Evolutionary conservation across 495 filamentous ascomycete genomes (phyloP), one percentile per base, ranked within the genome.

Genomic region (Lichina pygmaea): DNA sequence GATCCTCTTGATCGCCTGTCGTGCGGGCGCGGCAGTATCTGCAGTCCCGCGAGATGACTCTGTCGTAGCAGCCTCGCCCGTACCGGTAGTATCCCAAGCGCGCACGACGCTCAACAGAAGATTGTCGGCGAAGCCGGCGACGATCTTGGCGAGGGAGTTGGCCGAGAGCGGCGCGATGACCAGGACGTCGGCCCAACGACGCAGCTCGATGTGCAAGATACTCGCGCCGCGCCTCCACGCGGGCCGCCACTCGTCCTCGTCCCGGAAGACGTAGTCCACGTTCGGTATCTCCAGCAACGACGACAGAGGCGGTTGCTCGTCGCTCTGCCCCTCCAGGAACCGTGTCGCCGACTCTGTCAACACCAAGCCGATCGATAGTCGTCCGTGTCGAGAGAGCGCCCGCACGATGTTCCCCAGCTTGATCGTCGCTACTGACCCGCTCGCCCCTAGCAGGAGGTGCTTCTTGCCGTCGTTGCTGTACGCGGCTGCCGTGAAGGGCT

Each of bases 161-260:
- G 85, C 83, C 44, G 63, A 73, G 49, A 82, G 52, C 39, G 86
- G 86, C 11, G 81, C 81, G 49, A 93, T 71, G 8, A 86, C 69
- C 7, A 93, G 59, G 9, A 93, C 48, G 60, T 93, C 68, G 0
- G 81, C 80, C 86, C 79, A 83, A 48, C 71, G 65, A 39, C 81
- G 65, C 46, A 83, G 60, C 59, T 89, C 81, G 48, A 95, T 93
- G 51, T 95, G 86, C 41, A 93, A 59, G 32, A 95, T 83, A 4
- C 59, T 58, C 17, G 64, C 65, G 0, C 72, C 76, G 4, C 78
- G 61, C 7, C 62, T 65, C 81, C 84, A 91, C 0, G 81, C 75
- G 33, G 66, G 59, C 8, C 59, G 57, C 83, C 83, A 89, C 57
- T 93, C 86, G 50, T 86, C 83, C 16, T 70, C 70, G 56, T 93